Base-by-base conservation (phyloP, 2,329 filamentous ascomycete genomes). In the Ascochyta rabiei region DNA sequence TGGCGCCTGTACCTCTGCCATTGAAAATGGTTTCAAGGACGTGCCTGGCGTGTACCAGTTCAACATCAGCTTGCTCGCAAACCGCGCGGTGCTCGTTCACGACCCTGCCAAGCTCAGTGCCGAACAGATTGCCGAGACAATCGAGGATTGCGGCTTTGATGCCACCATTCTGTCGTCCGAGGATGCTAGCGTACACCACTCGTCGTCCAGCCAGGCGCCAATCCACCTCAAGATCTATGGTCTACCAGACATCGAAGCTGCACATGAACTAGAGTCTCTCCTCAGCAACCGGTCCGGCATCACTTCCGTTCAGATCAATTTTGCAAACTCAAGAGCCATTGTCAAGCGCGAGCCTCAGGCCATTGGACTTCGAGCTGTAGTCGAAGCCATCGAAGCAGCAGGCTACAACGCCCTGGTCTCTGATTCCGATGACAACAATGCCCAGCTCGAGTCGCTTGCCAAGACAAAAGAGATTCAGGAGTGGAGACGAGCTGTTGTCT, bases 401-500 rank as follows among this genome's bases (percentile, higher is more conserved):
- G 93, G 93, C 2, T 91, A 90, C 74, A 96, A 97, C 71, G 95
- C 93, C 1, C 80, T 99, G 2, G 84, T 98, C 10, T 88, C 93
- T 0, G 93, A 98, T 62, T 89, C 87, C 48, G 91, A 98, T 67
- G 95, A 99, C 77, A 98, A 96, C 74, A 96, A 96, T 69, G 93
- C 95, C 1, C 95, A 99, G 72, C 84, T 99, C 2, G 92, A 98
- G 74, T 98, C 95, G 1, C 82, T 99, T 2, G 90, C 95, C 8
- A 99, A 99, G 78, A 98, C 95, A 0, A 90, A 91, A 64, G 95
- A 99, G 75, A 96, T 99, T 59, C 90, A 89, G 60, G 92, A 96
- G 75, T 99, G 95, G 95, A 86, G 85, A 58, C 84, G 81, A 26
- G 91, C 92, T 0, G 96, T 98, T 76, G 82, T 84, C 59, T 82